Evolutionary conservation across 441 rosid species (phyloP).

Genomic region (Eruca vesicaria): DNA sequence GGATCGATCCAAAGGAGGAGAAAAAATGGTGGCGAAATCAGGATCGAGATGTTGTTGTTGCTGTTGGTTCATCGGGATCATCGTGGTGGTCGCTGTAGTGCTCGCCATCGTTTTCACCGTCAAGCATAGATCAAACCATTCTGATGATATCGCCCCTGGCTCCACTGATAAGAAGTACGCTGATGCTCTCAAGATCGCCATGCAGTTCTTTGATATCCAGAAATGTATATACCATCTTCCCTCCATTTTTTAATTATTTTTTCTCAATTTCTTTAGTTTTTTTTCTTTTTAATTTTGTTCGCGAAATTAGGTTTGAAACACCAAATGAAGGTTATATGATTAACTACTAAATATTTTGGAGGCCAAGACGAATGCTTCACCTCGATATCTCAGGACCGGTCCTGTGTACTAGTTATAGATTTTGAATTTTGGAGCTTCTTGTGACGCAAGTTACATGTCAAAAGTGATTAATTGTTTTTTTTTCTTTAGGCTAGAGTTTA

Average conservation of each 20-base stretch:
- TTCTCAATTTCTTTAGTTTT: background rate
- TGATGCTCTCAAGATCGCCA: constrained; percentile 43
- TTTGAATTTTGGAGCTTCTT: background rate
- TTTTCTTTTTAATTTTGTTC: background rate
- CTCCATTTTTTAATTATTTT: background rate
- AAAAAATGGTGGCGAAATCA: constrained; percentile 29
- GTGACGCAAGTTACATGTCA: background rate
- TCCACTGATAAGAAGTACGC: constrained; percentile 35
- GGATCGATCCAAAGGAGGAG: background rate
- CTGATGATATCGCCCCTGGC: constrained; percentile 32
- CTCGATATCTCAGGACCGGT: background rate
- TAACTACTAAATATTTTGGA: no score
- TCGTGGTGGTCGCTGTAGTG: constrained; percentile 14
- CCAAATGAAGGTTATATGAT: no score
- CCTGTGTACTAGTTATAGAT: background rate
- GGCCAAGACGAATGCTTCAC: background rate
- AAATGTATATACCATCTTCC: constrained; percentile 36
- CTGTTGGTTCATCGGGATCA: constrained; percentile 22
- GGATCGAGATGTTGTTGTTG: constrained; percentile 31
- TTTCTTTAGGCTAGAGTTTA: background rate
- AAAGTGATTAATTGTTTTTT: background rate
- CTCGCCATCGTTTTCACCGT: constrained; percentile 3
- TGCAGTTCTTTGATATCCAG: constrained; percentile 58
- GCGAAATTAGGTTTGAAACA: background rate
- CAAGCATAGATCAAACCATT: constrained; percentile 6